These are phyloP conservation scores for Elymus sibiricus DNA, from an alignment of 176 grass and related monocot genomes.

Conservation along the genomic window DNA sequence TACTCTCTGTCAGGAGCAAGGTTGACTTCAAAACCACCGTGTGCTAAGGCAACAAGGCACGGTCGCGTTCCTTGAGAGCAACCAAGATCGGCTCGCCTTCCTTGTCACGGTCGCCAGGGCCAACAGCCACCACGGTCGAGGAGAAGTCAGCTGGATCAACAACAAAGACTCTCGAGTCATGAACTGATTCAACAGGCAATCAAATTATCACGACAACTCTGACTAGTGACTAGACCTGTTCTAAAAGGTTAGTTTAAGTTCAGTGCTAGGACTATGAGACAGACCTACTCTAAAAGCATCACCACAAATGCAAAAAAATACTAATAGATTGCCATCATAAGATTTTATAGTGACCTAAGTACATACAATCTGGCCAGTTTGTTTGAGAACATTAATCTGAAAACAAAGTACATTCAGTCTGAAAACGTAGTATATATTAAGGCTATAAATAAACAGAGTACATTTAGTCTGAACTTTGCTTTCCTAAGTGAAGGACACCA, in stretches of 20 bases:
- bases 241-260: not conserved
- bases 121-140: conserved; percentile 90
- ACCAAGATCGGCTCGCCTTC: conserved; percentile 73
- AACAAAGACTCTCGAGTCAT: not conserved
- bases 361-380: too few relatives aligned
- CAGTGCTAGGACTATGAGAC: too few relatives aligned
- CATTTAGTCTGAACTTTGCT: too few relatives aligned
- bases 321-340: too few relatives aligned
- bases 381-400: too few relatives aligned
- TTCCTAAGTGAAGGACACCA: too few relatives aligned
- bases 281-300: too few relatives aligned
- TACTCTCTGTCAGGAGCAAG: conserved; percentile 86
- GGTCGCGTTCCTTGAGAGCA: conserved; percentile 80
- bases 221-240: not conserved
- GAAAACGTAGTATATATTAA: too few relatives aligned
- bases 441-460: too few relatives aligned
- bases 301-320: too few relatives aligned
- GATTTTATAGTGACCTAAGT: too few relatives aligned
- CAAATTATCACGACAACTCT: not conserved
- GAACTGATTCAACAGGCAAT: not conserved
- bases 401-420: too few relatives aligned
- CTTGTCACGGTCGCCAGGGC: conserved; percentile 54
- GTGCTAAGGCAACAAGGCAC: conserved; percentile 80
- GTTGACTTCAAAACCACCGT: conserved; percentile 87
- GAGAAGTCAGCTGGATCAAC: conserved; percentile 60